phyloP scores from a whole-genome alignment of 345 rosid genomes.

The Reutealis trisperma region DNA sequence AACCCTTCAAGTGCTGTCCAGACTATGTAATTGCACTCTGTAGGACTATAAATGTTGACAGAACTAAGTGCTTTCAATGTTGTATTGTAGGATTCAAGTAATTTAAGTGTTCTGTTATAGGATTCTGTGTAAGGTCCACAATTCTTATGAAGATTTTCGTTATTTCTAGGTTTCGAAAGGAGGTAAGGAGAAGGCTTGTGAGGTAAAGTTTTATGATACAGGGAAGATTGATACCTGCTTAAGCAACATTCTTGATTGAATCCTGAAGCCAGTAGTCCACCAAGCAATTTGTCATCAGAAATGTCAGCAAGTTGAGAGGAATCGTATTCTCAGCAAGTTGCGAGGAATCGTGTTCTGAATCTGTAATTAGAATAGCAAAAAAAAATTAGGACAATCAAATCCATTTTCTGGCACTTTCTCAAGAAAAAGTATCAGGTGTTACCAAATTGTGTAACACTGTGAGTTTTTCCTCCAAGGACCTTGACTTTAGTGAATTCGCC shows the following conservation, averaged over 20 bases:
- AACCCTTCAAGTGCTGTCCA: slow-evolving; percentile 6
- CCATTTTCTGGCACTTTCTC: not conserved
- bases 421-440: not conserved
- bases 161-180: not conserved
- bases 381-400: not conserved
- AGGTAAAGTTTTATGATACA: not conserved
- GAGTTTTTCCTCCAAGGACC: not conserved
- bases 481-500: not conserved
- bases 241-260: slow-evolving; percentile 2
- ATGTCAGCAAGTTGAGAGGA: not conserved
- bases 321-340: not conserved
- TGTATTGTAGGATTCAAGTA: not conserved
- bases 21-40: slow-evolving; percentile 8
- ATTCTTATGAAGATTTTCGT: slow-evolving; percentile 1
- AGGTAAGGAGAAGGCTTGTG: slow-evolving; percentile 18
- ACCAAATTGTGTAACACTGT: not conserved
- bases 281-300: not conserved
- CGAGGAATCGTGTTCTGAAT: not conserved
- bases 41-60: not conserved
- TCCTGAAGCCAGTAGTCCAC: not conserved
- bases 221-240: not conserved
- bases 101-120: not conserved
- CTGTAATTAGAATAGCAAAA: not conserved
- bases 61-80: not conserved
- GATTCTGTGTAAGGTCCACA: slow-evolving; percentile 12